These are phyloP conservation scores for Cyamopsis tetragonoloba DNA, from an alignment of 306 rosid genomes.

Conservation along the genomic window DNA sequence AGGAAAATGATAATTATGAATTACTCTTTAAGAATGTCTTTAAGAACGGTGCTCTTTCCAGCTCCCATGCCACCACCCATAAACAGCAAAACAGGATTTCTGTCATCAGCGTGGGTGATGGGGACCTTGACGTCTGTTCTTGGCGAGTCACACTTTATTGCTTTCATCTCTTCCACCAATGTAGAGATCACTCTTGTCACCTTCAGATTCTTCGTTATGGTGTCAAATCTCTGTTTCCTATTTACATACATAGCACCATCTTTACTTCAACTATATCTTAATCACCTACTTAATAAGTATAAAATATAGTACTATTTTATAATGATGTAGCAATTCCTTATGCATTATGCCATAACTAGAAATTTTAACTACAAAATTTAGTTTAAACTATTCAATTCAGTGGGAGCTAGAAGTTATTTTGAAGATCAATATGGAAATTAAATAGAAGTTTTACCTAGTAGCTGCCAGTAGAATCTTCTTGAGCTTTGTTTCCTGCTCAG, in stretches of 20 bases:
- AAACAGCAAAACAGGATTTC: conserved; percentile 80
- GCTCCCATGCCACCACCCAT: conserved; percentile 99
- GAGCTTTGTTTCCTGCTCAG: conserved; percentile 46
- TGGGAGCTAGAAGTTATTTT: no score
- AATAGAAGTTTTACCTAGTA: conserved; percentile 50
- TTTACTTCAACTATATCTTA: background rate
- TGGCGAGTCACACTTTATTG: conserved; percentile 43
- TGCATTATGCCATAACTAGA: no score
- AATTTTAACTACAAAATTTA: no score
- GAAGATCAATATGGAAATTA: background rate
- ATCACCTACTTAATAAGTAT: background rate
- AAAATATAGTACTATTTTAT: no score
- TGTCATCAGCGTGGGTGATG: conserved; percentile 39
- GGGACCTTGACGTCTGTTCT: conserved; percentile 50
- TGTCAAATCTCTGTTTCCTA: conserved; percentile 73
- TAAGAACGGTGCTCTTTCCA: conserved; percentile 95
- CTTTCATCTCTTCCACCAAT: conserved; percentile 76
- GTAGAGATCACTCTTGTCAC: conserved; percentile 64
- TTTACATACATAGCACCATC: background rate
- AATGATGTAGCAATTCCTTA: no score
- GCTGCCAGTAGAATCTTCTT: conserved; percentile 54
- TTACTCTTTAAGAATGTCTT: conserved; percentile 74
- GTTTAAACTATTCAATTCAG: background rate
- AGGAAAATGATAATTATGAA: background rate
- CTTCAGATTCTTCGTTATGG: conserved; percentile 50